These are phyloP conservation scores for Hirschfeldia incana DNA, from an alignment of 345 rosid species.

Conservation along the genomic window DNA sequence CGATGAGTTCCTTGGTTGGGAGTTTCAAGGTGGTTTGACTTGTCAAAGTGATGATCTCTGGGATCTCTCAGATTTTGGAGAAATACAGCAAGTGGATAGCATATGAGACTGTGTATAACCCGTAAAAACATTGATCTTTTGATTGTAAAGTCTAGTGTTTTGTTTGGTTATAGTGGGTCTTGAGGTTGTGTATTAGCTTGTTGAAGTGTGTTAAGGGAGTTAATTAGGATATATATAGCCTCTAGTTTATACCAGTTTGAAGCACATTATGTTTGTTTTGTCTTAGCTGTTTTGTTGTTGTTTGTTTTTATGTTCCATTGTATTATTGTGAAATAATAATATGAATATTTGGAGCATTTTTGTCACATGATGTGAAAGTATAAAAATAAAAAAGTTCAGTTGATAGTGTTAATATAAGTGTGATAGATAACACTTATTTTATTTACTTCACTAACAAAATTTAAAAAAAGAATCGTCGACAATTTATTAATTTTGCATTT, in stretches of 20 bases:
- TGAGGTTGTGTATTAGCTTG: constrained; percentile 2
- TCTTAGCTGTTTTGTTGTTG: neutral
- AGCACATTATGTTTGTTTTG: neutral
- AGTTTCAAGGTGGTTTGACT: constrained; percentile 26
- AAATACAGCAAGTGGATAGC: constrained; percentile 21
- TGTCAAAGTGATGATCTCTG: constrained; percentile 32
- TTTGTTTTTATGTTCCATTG: neutral
- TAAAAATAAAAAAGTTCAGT: too few species aligned
- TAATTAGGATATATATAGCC: constrained; percentile 1
- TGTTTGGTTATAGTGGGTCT: constrained; percentile 23
- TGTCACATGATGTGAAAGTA: neutral
- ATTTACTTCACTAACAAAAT: too few species aligned
- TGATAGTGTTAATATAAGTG: too few species aligned
- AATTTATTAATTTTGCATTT: too few species aligned
- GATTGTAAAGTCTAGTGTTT: constrained; percentile 23
- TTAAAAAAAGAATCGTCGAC: too few species aligned
- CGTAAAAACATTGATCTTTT: neutral
- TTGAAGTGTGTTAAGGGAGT: constrained; percentile 4
- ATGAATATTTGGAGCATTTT: neutral
- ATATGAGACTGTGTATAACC: neutral
- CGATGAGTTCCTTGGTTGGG: constrained; percentile 48
- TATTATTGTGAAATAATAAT: neutral
- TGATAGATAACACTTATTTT: too few species aligned
- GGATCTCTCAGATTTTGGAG: constrained; percentile 36
- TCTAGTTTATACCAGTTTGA: constrained; percentile 15